phyloP scores from a whole-genome alignment of 257 asterid genomes.

The Lantana camara region DNA sequence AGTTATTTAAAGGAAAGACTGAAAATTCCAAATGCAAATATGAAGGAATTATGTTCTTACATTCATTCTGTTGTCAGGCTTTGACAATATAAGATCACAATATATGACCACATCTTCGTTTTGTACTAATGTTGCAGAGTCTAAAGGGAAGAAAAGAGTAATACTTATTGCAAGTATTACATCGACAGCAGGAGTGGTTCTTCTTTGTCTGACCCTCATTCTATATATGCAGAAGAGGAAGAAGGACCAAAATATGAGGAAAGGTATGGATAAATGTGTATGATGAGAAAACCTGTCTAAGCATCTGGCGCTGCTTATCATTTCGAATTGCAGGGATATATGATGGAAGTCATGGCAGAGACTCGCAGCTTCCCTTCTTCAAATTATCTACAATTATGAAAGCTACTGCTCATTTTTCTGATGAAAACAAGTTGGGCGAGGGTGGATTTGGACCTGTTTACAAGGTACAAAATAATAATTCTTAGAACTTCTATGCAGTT shows the following conservation, averaged over 20 bases:
- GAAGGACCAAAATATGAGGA: neutral
- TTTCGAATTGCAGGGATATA: neutral
- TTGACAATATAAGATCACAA: neutral
- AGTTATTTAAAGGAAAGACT: neutral
- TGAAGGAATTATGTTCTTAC: neutral
- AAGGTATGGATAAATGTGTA: neutral
- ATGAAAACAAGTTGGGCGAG: neutral
- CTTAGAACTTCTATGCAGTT: neutral
- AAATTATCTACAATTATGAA: neutral
- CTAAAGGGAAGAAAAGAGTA: slow-evolving; percentile 13
- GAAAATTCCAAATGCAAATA: neutral
- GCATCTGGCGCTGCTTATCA: neutral
- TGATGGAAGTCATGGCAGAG: neutral
- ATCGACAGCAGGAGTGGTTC: neutral
- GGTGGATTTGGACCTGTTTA: slow-evolving; percentile 6
- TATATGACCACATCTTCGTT: neutral
- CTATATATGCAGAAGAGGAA: neutral
- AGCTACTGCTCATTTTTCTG: neutral
- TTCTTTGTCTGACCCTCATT: neutral
- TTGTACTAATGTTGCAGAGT: neutral
- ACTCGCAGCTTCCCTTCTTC: neutral
- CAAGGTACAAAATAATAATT: neutral
- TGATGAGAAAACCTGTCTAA: neutral
- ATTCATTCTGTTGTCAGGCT: neutral
- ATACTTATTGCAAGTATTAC: slow-evolving; percentile 1